Evolutionary conservation across 108 stramenopile genomes (phyloP).

Genomic region (Discostella pseudostelligera): DNA sequence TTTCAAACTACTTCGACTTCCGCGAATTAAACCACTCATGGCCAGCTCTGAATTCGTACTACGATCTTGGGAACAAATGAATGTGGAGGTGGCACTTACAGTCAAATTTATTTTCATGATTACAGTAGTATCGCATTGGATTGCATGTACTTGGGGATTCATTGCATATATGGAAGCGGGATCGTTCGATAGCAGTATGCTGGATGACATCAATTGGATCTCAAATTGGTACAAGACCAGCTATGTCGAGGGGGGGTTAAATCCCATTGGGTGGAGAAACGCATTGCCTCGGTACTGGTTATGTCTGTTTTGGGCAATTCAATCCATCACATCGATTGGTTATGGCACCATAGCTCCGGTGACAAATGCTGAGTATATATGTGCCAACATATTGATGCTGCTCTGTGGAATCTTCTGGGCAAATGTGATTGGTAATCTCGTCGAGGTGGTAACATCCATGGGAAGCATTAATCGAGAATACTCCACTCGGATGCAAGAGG

Average conservation of each 20-base stretch:
- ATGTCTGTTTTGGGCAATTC: slow-evolving; percentile 49
- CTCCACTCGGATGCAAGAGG: slow-evolving; percentile 16
- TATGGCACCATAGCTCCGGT: slow-evolving; percentile 52
- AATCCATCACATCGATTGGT: slow-evolving; percentile 53
- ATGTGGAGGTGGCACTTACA: slow-evolving; percentile 21
- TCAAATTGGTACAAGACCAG: slow-evolving; percentile 28
- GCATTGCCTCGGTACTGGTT: slow-evolving; percentile 42
- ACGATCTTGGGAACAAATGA: slow-evolving; percentile 19
- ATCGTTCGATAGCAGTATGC: slow-evolving; percentile 22
- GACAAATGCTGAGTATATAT: slow-evolving; percentile 38
- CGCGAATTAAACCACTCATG: slow-evolving; percentile 22
- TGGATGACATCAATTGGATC: slow-evolving; percentile 46
- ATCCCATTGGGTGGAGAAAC: slow-evolving; percentile 50
- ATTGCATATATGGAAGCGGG: slow-evolving; percentile 40
- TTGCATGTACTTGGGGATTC: slow-evolving; percentile 32
- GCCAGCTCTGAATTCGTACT: slow-evolving; percentile 18
- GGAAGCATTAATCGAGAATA: slow-evolving; percentile 5
- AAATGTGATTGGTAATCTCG: slow-evolving; percentile 43
- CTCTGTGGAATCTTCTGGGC: slow-evolving; percentile 43
- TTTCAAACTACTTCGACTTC: slow-evolving; percentile 34
- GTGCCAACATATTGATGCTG: slow-evolving; percentile 38
- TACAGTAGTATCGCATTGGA: slow-evolving; percentile 22
- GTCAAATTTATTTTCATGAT: slow-evolving; percentile 25
- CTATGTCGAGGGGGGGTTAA: slow-evolving; percentile 32
- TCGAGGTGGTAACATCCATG: slow-evolving; percentile 22